Conservation (phyloP, 164 flowering plant genomes). For the Paratinospora sagittata region DNA sequence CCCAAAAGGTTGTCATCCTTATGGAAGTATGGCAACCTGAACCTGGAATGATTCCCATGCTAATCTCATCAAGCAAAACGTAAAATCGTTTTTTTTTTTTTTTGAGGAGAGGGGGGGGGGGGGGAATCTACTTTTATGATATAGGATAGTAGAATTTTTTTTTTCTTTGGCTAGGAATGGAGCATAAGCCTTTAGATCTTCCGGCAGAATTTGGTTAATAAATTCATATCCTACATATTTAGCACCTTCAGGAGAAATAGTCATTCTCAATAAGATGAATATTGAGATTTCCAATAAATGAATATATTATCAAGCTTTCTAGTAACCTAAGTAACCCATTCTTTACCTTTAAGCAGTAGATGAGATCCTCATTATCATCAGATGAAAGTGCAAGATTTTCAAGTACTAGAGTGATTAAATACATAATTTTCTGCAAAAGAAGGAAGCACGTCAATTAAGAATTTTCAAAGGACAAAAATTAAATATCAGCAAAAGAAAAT, state of each 20-base stretch:
- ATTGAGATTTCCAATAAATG: not conserved
- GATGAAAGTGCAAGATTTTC: constrained; percentile 89
- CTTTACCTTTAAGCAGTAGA: constrained; percentile 89
- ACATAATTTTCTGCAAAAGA: constrained; percentile 79
- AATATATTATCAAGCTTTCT: not conserved
- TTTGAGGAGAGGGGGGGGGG: no score
- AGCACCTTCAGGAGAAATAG: not conserved
- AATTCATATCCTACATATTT: not conserved
- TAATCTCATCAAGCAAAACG: no score
- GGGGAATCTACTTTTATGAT: no score
- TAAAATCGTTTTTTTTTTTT: no score
- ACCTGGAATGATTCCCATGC: no score
- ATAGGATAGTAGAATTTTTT: no score
- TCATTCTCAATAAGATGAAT: no score
- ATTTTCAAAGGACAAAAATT: not conserved
- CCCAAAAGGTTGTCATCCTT: no score
- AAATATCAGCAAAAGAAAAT: not conserved
- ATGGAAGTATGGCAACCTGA: no score
- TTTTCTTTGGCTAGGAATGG: not conserved
- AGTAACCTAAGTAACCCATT: not conserved
- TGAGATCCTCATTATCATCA: constrained; percentile 85
- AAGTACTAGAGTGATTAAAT: constrained; percentile 68
- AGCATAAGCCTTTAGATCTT: not conserved
- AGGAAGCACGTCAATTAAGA: constrained; percentile 4
- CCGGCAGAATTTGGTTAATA: not conserved